Base-by-base conservation (phyloP, 768 basidiomycete species). In the Lenzites betulinus region DNA sequence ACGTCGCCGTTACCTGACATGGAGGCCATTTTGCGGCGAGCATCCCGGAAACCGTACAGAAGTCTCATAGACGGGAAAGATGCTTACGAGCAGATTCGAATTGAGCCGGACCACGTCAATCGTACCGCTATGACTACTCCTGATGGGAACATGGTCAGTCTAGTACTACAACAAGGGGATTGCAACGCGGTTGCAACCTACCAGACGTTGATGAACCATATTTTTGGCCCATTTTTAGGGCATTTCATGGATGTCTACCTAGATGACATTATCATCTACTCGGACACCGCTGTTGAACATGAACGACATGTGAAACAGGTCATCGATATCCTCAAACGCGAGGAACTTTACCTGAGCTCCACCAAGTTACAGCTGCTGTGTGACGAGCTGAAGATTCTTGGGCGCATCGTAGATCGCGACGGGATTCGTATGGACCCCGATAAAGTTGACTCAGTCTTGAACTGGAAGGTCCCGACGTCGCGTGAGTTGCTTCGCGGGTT, bases 361-460 rank as follows among this genome's bases (percentile, higher is more conserved):
- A 20, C 58, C 4, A 72, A 72, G 58, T 43, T 73, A 4, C 60
- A 70, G 11, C 67, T 73, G 48, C 64, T 70, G 16, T 51, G 51
- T 1, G 7, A 35, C 0, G 43, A 60, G 26, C 22, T 71, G 55
- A 67, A 66, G 23, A 49, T 68, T 28, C 59, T 80, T 0, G 35
- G 35, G 35, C 35, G 35, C 0, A 59, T 79, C 0, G 57, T 83
- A 1, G 70, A 74, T 22, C 67, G 75, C n/a, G 20, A 73, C 0
- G 78, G 80, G 0, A 79, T 83, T 22, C 50, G 51, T 0, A 80
- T 81, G 77, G 78, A 82, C 39, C 77, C 77, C 0, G 63, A 75
- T n/a, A 83, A 82, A 43, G 78, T 83, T 0, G 75, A 80, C 33
- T 54, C 62, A 0, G 67, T 81, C 0, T 0, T 69, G 0, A 73